Evolutionary conservation across 768 basidiomycete species (phyloP), one percentile per base, ranked within the genome.

Genomic region (Xanthoconium stramineum): DNA sequence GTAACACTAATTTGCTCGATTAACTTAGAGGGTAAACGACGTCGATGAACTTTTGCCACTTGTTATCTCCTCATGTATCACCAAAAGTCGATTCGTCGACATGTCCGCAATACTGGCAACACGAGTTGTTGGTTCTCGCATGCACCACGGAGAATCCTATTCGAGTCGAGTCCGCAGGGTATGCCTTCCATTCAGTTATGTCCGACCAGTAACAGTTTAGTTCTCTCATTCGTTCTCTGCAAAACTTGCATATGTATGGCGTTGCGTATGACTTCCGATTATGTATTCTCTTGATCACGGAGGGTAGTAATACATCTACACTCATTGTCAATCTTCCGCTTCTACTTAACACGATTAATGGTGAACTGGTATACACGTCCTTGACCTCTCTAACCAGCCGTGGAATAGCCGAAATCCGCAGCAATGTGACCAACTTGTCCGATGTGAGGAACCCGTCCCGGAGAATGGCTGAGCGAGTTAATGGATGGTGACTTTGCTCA

Each of bases 401-500:
- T 49, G 33, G 32, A 53, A 49, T 19, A 46, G 46, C 42, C 32
- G 40, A 50, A 43, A 56, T 61, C 47, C 45, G 20, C 33, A 24
- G n/a, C 30, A 42, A 51, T 49, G 20, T 30, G n/a, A 33, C 28
- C 33, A 20, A 45, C 53, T 36, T 50, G 33, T 36, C 28, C 35
- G 13, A 43, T 46, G 44, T 3, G 10, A 20, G 17, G 7, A 12
- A 12, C 33, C 33, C 12, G 33, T 9, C 8, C 9, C 33, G 15
- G 15, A 39, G 37, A 42, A 35, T 40, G 32, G 42, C 28, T n/a
- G 28, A 59, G 38, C 46, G 47, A 56, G 48, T 74, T 57, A 76
- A 45, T 65, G 62, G 55, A 84, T 76, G n/a, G 69, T 67, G 51
- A 88, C 83, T 69, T 91, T 89, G 73, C 74, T 78, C 66, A 94